Evolutionary conservation across 78 protist genomes (phyloP).

Genomic region (Polysphondylium violaceum): DNA sequence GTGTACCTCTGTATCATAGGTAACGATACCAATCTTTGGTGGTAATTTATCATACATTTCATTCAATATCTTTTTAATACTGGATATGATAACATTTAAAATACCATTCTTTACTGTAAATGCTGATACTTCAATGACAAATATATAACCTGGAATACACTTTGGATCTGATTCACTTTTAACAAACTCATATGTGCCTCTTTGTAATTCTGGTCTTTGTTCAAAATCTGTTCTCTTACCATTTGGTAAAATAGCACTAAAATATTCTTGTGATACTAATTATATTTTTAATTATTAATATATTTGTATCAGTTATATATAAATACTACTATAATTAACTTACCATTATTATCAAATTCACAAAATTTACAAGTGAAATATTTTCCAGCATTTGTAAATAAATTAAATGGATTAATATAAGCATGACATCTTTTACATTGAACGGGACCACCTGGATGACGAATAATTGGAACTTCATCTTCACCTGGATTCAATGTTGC

Average conservation of each 20-base stretch:
- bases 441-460: slow-evolving; percentile 62
- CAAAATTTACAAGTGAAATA: slow-evolving; percentile 68
- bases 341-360: slow-evolving; percentile 79
- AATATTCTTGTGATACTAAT: slow-evolving; percentile 43
- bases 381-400: slow-evolving; percentile 70
- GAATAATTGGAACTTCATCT: slow-evolving; percentile 37
- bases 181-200: slow-evolving; percentile 42
- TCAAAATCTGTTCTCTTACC: slow-evolving; percentile 67
- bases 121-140: slow-evolving; percentile 56
- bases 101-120: slow-evolving; percentile 40
- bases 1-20: slow-evolving; percentile 77
- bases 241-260: slow-evolving; percentile 64
- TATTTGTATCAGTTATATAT: not conserved
- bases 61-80: slow-evolving; percentile 34
- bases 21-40: slow-evolving; percentile 70
- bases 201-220: slow-evolving; percentile 61
- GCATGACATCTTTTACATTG: slow-evolving; percentile 79
- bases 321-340: not conserved
- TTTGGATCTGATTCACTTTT: slow-evolving; percentile 5
- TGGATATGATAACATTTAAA: not conserved
- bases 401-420: slow-evolving; percentile 67
- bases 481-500: slow-evolving; percentile 3
- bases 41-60: slow-evolving; percentile 54
- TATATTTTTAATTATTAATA: too few species aligned
- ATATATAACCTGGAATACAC: slow-evolving; percentile 44